Conservation (phyloP, 208 protist species). For the Trypanosoma boissoni region DNA sequence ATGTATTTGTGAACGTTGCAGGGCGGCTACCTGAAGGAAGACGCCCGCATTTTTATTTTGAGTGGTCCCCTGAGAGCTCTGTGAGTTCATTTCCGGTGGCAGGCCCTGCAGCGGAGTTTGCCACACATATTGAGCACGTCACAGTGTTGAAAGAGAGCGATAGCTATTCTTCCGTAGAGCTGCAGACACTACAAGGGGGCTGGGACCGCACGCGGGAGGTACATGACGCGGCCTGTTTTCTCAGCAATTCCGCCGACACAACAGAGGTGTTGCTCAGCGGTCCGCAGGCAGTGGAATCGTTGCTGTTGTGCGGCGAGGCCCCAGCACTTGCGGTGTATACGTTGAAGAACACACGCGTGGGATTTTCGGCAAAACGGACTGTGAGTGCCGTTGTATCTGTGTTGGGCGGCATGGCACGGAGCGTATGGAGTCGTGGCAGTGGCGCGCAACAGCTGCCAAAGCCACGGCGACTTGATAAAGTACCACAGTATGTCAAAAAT, state of each 20-base stretch:
- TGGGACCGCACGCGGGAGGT: slow-evolving; percentile 1
- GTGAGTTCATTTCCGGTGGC: slow-evolving; percentile 54
- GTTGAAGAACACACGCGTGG: slow-evolving; percentile 29
- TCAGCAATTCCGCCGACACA: slow-evolving; percentile 14
- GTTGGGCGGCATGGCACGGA: slow-evolving; percentile 41
- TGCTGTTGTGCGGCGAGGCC: slow-evolving; percentile 51
- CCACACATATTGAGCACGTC: slow-evolving; percentile 38
- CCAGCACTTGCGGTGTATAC: slow-evolving; percentile 59
- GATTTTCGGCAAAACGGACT: slow-evolving; percentile 40
- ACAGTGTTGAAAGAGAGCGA: slow-evolving; percentile 29
- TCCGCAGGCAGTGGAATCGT: slow-evolving; percentile 26
- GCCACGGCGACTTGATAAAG: slow-evolving; percentile 31
- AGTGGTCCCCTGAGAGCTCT: slow-evolving; percentile 54
- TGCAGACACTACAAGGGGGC: slow-evolving; percentile 17
- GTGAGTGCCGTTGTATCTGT: slow-evolving; percentile 49
- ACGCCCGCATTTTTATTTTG: slow-evolving; percentile 51
- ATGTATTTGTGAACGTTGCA: slow-evolving; percentile 49
- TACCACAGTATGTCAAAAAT: slow-evolving; percentile 19
- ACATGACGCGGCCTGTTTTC: slow-evolving; percentile 33
- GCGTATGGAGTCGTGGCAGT: slow-evolving; percentile 34
- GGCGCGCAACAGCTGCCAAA: slow-evolving; percentile 16
- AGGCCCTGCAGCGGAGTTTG: slow-evolving; percentile 52
- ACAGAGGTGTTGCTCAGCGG: slow-evolving; percentile 14
- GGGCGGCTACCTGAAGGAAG: slow-evolving; percentile 44
- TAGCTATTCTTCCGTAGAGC: slow-evolving; percentile 39